A percentile compares a stretch with the other conserved stretches of the same genome.
phyloP scores from a whole-genome alignment of 1,284 basidiomycete genomes.

The Spongispora temasekensis region DNA sequence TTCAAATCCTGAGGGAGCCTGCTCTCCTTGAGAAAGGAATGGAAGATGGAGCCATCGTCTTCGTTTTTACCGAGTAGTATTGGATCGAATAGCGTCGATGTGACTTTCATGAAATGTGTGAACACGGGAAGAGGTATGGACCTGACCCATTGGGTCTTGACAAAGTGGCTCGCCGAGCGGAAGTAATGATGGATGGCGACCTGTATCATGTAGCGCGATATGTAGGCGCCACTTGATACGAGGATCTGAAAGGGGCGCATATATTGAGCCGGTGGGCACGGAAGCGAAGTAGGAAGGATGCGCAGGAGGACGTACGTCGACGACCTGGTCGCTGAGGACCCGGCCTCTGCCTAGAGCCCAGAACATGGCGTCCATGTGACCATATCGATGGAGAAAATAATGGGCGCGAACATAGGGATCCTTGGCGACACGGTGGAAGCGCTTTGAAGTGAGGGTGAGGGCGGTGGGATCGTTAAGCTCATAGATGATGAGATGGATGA shows the following conservation, averaged over 20 bases:
- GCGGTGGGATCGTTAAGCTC: slow-evolving; percentile 64
- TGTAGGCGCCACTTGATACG: slow-evolving; percentile 67
- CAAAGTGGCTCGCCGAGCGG: slow-evolving; percentile 65
- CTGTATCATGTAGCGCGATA: slow-evolving; percentile 76
- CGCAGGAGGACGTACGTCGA: slow-evolving; percentile 60
- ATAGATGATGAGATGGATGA: slow-evolving; percentile 71
- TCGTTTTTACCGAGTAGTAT: slow-evolving; percentile 69
- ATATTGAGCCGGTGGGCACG: slow-evolving; percentile 16
- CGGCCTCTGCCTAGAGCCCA: slow-evolving; percentile 69
- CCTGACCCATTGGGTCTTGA: slow-evolving; percentile 72
- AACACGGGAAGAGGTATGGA: slow-evolving; percentile 60
- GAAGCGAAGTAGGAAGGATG: background rate
- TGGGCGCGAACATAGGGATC: slow-evolving; percentile 73
- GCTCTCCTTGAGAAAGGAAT: slow-evolving; percentile 65
- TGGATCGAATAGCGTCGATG: slow-evolving; percentile 58
- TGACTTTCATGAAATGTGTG: slow-evolving; percentile 59
- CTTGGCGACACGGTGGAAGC: slow-evolving; percentile 61
- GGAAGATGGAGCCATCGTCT: slow-evolving; percentile 69
- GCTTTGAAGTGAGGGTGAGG: slow-evolving; percentile 57
- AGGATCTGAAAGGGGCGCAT: slow-evolving; percentile 53
- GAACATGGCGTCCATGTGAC: slow-evolving; percentile 65
- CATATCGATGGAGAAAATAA: slow-evolving; percentile 74
- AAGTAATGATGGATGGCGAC: slow-evolving; percentile 76
- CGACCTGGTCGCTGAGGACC: slow-evolving; percentile 61
- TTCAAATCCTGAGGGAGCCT: slow-evolving; percentile 55